phyloP scores from a whole-genome alignment of 441 rosid species.

The Pelargonium cotyledonis region DNA sequence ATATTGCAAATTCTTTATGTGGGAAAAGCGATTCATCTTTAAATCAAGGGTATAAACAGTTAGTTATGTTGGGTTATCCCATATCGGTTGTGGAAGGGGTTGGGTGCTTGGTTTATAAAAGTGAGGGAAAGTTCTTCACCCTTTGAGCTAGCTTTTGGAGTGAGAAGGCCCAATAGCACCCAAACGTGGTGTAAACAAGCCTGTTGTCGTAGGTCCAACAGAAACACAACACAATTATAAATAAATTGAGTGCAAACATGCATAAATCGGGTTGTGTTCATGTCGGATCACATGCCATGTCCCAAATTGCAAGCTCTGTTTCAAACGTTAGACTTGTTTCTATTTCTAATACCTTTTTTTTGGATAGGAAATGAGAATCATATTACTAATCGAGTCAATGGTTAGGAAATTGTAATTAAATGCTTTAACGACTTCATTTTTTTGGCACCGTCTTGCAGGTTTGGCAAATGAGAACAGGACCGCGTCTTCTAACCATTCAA shows the following conservation, averaged over 20 bases:
- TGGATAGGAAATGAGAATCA: neutral
- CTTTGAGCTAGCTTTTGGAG: too few relatives aligned
- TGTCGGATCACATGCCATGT: too few relatives aligned
- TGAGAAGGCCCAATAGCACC: too few relatives aligned
- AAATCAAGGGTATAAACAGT: neutral
- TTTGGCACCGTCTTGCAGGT: conserved; percentile 40
- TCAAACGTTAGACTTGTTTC: neutral
- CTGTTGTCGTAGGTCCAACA: too few relatives aligned
- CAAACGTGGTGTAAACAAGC: too few relatives aligned
- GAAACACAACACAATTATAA: too few relatives aligned
- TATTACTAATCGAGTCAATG: neutral
- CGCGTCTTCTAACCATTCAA: conserved; percentile 58
- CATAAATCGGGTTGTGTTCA: too few relatives aligned
- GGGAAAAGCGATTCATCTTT: neutral
- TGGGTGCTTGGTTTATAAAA: too few relatives aligned
- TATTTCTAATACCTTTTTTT: neutral
- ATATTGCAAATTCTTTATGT: neutral
- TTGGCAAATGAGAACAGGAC: conserved; percentile 97
- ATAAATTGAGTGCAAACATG: too few relatives aligned
- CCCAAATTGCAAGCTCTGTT: too few relatives aligned
- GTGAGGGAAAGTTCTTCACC: too few relatives aligned
- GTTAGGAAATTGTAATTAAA: neutral
- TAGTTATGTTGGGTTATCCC: neutral
- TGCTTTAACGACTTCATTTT: neutral
- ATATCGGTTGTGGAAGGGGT: too few relatives aligned